A percentile compares a stretch with the other conserved stretches of the same genome.
Evolutionary conservation across 805 yeast genomes (phyloP).

Genomic region (Brettanomyces sp.): DNA sequence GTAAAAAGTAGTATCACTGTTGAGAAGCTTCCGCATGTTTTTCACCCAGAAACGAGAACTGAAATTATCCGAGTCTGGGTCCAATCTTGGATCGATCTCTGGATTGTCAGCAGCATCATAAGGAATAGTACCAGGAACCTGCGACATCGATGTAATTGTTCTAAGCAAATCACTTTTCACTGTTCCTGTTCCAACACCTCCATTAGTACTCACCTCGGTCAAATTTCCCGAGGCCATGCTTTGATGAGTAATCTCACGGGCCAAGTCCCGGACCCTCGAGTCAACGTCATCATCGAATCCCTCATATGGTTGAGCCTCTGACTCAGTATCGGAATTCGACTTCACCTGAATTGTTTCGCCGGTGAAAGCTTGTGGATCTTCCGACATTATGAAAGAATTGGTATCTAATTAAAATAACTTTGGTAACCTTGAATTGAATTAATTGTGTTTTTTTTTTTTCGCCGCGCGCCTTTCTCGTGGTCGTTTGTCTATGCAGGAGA

Average conservation of each 20-base stretch:
- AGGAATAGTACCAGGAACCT: conserved; percentile 40
- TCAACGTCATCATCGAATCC: conserved; percentile 30
- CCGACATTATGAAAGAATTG: not conserved
- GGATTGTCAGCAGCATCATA: conserved; percentile 8
- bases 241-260: conserved; percentile 27
- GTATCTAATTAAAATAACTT: too few relatives aligned
- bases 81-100: conserved; percentile 33
- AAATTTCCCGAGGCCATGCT: conserved; percentile 3
- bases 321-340: not conserved
- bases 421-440: too few relatives aligned
- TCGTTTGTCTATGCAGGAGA: too few relatives aligned
- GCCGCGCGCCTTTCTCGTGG: too few relatives aligned
- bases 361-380: not conserved
- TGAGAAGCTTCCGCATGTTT: conserved; percentile 45
- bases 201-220: conserved; percentile 1
- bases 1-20: conserved; percentile 51
- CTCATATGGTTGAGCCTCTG: conserved; percentile 12
- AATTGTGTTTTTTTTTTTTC: too few relatives aligned
- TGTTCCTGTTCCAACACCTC: conserved; percentile 1
- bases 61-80: conserved; percentile 52
- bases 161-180: conserved; percentile 16
- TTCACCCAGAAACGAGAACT: conserved; percentile 60
- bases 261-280: conserved; percentile 30
- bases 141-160: conserved; percentile 40
- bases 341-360: not conserved